Evolutionary conservation across 306 rosid genomes (phyloP).

Genomic region (Corylus avellana): DNA sequence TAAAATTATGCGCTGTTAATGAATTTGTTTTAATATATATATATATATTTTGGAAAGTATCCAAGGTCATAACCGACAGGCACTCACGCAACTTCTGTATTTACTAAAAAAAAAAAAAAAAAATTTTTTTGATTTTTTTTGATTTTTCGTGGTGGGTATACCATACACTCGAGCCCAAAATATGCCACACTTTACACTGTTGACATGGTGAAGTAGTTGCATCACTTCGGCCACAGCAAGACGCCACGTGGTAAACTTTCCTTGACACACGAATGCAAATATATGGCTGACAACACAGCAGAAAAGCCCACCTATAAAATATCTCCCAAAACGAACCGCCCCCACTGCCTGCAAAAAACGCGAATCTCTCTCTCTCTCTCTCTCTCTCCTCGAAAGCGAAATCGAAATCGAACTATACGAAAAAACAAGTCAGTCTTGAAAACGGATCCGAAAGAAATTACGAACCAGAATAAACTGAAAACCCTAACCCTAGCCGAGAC

Average conservation of each 20-base stretch:
- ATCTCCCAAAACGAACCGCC: slow-evolving; percentile 40
- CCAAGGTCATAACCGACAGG: too few relatives aligned
- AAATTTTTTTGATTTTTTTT: too few relatives aligned
- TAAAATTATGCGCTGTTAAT: too few relatives aligned
- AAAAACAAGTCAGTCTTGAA: slow-evolving; percentile 41
- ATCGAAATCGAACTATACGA: slow-evolving; percentile 53
- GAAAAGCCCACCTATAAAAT: slow-evolving; percentile 38
- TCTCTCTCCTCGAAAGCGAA: slow-evolving; percentile 53
- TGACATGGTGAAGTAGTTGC: not conserved
- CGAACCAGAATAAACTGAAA: slow-evolving; percentile 65
- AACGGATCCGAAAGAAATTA: slow-evolving; percentile 63
- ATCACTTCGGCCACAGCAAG: not conserved
- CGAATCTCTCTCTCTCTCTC: slow-evolving; percentile 49
- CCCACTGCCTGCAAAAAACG: slow-evolving; percentile 53
- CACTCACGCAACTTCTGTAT: too few relatives aligned
- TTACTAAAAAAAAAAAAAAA: too few relatives aligned
- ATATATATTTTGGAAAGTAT: too few relatives aligned
- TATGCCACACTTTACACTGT: not conserved
- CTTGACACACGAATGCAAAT: slow-evolving; percentile 9
- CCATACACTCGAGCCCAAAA: not conserved
- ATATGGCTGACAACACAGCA: slow-evolving; percentile 29
- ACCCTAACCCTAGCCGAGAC: slow-evolving; percentile 75
- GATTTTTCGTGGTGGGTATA: not conserved
- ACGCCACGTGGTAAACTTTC: slow-evolving; percentile 20
- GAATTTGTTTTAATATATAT: too few relatives aligned